Base-by-base conservation (phyloP, 2,329 filamentous ascomycete species). In the Diplodia scrobiculata region DNA sequence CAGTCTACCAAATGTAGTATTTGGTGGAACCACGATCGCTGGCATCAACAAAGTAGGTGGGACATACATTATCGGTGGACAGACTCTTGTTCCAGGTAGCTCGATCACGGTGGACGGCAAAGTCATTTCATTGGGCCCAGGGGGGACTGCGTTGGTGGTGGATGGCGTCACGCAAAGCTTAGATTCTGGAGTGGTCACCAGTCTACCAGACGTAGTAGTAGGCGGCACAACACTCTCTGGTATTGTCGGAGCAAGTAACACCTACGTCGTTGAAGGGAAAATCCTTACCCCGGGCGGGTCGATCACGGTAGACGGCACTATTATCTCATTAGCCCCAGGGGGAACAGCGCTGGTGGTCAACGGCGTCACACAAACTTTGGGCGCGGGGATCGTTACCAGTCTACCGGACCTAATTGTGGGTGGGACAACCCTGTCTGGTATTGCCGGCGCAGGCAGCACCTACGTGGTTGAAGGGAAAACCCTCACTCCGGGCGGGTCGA, bases 241-340 rank as follows among this genome's bases (percentile, higher is more conserved):
- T 9, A 29, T 60, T 3, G 53, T 65, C 47, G 53, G 53, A 19
- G n/a, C 53, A 7, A 53, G 45, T 9, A 25, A 27, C 14, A 59
- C 52, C 0, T 82, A 80, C 51, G 65, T 80, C 7, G 70, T 81
- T n/a, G 72, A 72, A 6, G 69, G 71, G 5, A 67, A 70, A 38
- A 69, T 67, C 3, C 68, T 75, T 7, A 69, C 68, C 1, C 71
- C 73, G 54, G 72, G 72, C 9, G 70, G 68, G 1, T 64, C 67
- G 9, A 69, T 74, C 25, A 72, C 67, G 1, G 63, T 72, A 1
- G 62, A 65, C n/a, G 70, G 69, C 5, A 70, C 69, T 2, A 71
- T 68, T 10, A 67, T 74, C 51, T 72, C 72, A 0, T 68, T 74
- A 6, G 68, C 66, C 19, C 59, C 70, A 17, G 69, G 62, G 6